These are phyloP conservation scores for Chalciporus piperatus DNA, from an alignment of 768 basidiomycete species.

Conservation along the genomic window DNA sequence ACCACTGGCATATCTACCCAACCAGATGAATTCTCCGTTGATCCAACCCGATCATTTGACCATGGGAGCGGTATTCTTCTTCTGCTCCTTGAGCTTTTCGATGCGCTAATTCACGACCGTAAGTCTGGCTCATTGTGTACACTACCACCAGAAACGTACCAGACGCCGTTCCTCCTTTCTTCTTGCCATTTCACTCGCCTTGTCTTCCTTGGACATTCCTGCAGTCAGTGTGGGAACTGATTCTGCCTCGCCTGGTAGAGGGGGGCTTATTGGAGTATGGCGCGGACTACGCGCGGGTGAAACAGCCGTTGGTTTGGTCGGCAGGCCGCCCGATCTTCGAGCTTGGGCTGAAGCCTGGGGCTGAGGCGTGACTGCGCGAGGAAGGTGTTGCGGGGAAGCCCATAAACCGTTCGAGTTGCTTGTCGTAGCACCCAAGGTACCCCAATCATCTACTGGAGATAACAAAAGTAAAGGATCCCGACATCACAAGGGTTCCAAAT, in stretches of 20 bases:
- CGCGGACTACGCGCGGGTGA: conserved; percentile 19
- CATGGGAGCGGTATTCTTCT: conserved; percentile 44
- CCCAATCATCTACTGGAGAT: conserved; percentile 19
- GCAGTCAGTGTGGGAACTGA: conserved; percentile 31
- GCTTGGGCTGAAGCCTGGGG: conserved; percentile 4
- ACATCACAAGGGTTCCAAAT: neutral
- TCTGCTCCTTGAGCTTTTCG: conserved; percentile 78
- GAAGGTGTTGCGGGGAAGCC: conserved; percentile 17
- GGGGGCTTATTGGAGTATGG: conserved; percentile 23
- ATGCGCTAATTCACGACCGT: conserved; percentile 51
- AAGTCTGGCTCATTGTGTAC: neutral
- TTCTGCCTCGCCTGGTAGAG: conserved; percentile 11
- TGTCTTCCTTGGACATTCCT: conserved; percentile 83
- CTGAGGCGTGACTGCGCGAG: conserved; percentile 23
- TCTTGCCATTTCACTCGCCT: conserved; percentile 87
- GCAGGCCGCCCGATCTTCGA: conserved; percentile 1
- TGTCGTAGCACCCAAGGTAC: conserved; percentile 9
- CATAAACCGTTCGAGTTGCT: conserved; percentile 7
- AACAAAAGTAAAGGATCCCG: neutral
- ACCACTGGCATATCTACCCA: too few species aligned
- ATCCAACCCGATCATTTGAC: neutral
- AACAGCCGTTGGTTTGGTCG: conserved; percentile 1
- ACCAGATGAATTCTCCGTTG: too few species aligned
- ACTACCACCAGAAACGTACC: conserved; percentile 40
- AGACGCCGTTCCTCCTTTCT: conserved; percentile 91